Evolutionary conservation across 2,329 filamentous ascomycete species (phyloP).

Genomic region (Macrophomina phaseolina): DNA sequence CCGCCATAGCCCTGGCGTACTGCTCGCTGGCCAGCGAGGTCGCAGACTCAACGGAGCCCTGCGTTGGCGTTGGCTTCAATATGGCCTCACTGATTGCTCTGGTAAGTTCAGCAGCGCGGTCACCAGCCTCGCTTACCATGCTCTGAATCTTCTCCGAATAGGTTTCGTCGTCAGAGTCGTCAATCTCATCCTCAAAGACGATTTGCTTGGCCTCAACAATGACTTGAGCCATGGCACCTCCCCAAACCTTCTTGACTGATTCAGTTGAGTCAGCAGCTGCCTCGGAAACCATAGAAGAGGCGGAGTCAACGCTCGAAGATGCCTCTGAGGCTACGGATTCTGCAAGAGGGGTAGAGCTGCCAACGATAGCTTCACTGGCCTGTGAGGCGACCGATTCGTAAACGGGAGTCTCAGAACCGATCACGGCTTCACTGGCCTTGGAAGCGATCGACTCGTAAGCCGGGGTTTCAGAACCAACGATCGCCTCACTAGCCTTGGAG

Average conservation of each 20-base stretch:
- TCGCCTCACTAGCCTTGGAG: constrained; percentile 49
- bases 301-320: constrained; percentile 24
- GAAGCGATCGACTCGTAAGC: constrained; percentile 55
- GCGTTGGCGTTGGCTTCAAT: constrained; percentile 51
- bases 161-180: constrained; percentile 50
- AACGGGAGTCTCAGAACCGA: constrained; percentile 56
- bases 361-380: constrained; percentile 30
- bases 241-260: constrained; percentile 59
- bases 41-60: constrained; percentile 56
- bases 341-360: constrained; percentile 29
- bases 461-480: constrained; percentile 52
- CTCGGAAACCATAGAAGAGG: constrained; percentile 34
- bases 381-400: constrained; percentile 44
- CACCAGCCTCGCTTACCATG: constrained; percentile 58
- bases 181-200: constrained; percentile 57
- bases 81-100: constrained; percentile 63
- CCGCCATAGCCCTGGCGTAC: constrained; percentile 62
- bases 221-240: constrained; percentile 59
- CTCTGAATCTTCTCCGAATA: constrained; percentile 59
- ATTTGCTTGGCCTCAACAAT: constrained; percentile 54
- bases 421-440: constrained; percentile 52
- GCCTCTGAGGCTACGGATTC: constrained; percentile 29
- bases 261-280: constrained; percentile 33
- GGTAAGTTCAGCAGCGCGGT: constrained; percentile 60
- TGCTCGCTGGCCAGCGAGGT: constrained; percentile 62